Evolutionary conservation across 805 yeast genomes (phyloP).

Genomic region (Barnettozyma californica): DNA sequence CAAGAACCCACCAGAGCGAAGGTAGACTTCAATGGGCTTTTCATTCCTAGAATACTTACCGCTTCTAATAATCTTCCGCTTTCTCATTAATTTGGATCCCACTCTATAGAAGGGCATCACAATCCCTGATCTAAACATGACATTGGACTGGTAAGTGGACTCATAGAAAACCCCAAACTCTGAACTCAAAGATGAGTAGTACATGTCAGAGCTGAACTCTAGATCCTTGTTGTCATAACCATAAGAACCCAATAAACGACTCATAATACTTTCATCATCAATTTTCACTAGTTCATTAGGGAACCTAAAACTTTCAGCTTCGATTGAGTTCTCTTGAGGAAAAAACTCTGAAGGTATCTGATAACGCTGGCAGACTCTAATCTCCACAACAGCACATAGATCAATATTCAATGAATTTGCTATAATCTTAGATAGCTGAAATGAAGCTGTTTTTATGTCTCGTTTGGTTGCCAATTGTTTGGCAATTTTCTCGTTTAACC

Average conservation of each 20-base stretch:
- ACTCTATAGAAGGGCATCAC: slow-evolving; percentile 48
- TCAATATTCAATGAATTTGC: slow-evolving; percentile 32
- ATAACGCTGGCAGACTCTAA: slow-evolving; percentile 43
- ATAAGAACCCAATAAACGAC: slow-evolving; percentile 42
- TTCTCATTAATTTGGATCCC: slow-evolving; percentile 40
- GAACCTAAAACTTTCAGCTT: slow-evolving; percentile 38
- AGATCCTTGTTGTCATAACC: slow-evolving; percentile 24
- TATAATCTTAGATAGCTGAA: slow-evolving; percentile 33
- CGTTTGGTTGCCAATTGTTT: slow-evolving; percentile 31
- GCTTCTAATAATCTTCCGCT: slow-evolving; percentile 20
- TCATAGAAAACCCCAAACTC: slow-evolving; percentile 47
- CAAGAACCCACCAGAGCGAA: slow-evolving; percentile 48
- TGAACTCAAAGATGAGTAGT: slow-evolving; percentile 41
- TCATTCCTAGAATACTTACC: slow-evolving; percentile 7
- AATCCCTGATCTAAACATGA: slow-evolving; percentile 42
- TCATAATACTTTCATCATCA: slow-evolving; percentile 37
- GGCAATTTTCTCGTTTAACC: slow-evolving; percentile 32
- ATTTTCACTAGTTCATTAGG: slow-evolving; percentile 32
- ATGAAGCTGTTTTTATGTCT: slow-evolving; percentile 42
- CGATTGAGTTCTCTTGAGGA: slow-evolving; percentile 40
- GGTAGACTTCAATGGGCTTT: slow-evolving; percentile 36
- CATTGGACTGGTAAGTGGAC: slow-evolving; percentile 22
- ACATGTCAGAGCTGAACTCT: slow-evolving; percentile 32
- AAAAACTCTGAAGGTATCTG: slow-evolving; percentile 37
- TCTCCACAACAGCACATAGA: slow-evolving; percentile 46